Conservation (phyloP, 2,329 filamentous ascomycete genomes). For the Clonostachys sp. region DNA sequence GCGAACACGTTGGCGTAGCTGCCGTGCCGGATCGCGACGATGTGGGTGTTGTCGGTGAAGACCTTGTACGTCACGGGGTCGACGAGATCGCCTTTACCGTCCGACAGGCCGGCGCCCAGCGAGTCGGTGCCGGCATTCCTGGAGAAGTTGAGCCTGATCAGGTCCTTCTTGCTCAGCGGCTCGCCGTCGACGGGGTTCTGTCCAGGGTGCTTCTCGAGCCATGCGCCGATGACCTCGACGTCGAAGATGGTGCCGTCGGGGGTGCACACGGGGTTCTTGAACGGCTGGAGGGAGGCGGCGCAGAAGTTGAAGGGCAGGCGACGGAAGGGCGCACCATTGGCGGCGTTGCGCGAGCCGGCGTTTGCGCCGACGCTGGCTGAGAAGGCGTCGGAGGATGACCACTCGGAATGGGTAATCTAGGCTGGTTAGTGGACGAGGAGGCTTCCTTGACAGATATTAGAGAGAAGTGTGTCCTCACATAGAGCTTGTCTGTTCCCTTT, state of each 20-base stretch:
- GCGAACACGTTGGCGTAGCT: conserved; percentile 93
- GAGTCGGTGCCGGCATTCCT: conserved; percentile 73
- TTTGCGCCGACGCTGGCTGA: conserved; percentile 73
- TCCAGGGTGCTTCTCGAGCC: conserved; percentile 82
- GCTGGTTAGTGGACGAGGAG: not conserved
- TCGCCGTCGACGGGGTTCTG: conserved; percentile 87
- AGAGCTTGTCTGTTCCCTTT: conserved; percentile 41
- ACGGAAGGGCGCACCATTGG: conserved; percentile 56
- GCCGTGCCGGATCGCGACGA: conserved; percentile 77
- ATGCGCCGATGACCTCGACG: conserved; percentile 86
- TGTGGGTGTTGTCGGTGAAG: conserved; percentile 96
- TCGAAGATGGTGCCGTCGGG: conserved; percentile 86
- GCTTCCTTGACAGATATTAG: not conserved
- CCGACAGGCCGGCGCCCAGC: conserved; percentile 38
- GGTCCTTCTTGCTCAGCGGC: conserved; percentile 72
- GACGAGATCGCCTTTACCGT: conserved; percentile 73
- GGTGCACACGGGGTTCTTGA: conserved; percentile 92
- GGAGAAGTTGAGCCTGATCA: conserved; percentile 87
- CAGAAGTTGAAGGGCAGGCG: conserved; percentile 97
- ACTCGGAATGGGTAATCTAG: conserved; percentile 92
- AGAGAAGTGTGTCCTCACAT: conserved; percentile 25
- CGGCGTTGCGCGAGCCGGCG: conserved; percentile 49
- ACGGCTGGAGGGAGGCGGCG: conserved; percentile 91
- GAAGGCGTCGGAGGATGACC: conserved; percentile 87
- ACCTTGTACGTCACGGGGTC: conserved; percentile 98